Base-by-base conservation (phyloP, 2,329 filamentous ascomycete genomes). In the Arthrobotrys iridis region DNA sequence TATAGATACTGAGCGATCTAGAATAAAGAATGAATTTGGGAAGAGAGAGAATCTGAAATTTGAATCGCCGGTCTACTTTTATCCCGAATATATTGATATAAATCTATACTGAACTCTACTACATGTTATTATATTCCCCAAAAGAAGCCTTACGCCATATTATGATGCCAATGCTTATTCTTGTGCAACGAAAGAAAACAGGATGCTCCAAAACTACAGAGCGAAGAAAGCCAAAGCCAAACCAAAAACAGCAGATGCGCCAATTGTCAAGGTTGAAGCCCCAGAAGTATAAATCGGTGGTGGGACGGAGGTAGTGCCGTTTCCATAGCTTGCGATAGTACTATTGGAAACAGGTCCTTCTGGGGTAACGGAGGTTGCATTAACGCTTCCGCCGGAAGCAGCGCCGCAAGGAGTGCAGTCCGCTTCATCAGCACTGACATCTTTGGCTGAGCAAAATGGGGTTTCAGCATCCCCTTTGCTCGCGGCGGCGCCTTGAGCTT, bases 241-340 rank as follows among this genome's bases (percentile, higher is more conserved):
- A 24, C 28, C 50, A 10, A 55, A 1, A 8, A 55, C 28, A 2
- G 50, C 50, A 24, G 50, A 55, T n/a, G 2, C 30, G 6, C 50
- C 30, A 37, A 55, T 55, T 7, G 28, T 55, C 30, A 55, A 13
- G 18, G 18, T 18, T 4, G 50, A 55, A 20, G 50, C 50, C 15
- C 50, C 50, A 24, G 50, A 55, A 1, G 50, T 55, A 20, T 55
- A 55, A n/a, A 55, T 55, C 37, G 50, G 50, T 55, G 50, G 50
- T 37, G 50, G 50, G n/a, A 18, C 50, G 15, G 30, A 55, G 3
- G 30, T 55, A 10, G 26, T 52, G 4, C 26, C 26, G 8, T 52
- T 52, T 15, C 20, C 28, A 6, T 55, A 18, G 15, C 2, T 8
- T 1, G 50, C 35, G 15, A 55, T 3, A 5, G 50, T 37, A 5